Evolutionary conservation across 2,329 filamentous ascomycete genomes (phyloP), one percentile per base, ranked within the genome.

Genomic region (Scytalidium lignicola): DNA sequence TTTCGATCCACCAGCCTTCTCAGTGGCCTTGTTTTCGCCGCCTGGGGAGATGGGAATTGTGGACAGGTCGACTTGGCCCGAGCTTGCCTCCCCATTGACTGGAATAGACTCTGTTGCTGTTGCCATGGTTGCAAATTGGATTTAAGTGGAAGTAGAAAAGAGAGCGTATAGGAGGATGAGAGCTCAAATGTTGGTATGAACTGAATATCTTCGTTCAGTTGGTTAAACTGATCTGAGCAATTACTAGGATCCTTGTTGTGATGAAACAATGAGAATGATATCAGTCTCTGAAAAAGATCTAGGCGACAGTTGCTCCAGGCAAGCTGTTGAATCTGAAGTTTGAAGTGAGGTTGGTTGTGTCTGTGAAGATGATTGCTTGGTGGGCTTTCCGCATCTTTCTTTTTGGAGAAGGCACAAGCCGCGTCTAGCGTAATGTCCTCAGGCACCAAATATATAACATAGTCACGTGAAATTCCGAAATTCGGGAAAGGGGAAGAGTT

Each of bases 21-120:
- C 60, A 22, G 58, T 73, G 50, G 75, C 71, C 51, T 75, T 65
- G 64, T 79, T 79, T 59, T 79, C 78, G 56, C 85, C 81, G 55
- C 75, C 77, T 46, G 81, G 82, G 46, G 80, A 83, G 67, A 86
- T 79, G 59, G 82, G 82, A 51, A 86, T 85, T 46, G 82, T 85
- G 51, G 80, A 82, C 53, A 85, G 74, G 58, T 86, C 82, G 67
- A 85, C 82, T 66, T 82, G 82, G 62, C 79, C 55, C 21, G 57
- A 49, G 15, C 55, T 54, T 12, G 44, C 45, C 28, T 52, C 53
- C 41, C 46, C 51, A 50, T 52, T 53, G 40, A 47, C 43, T 17
- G 58, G 53, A 23, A 55, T 48, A 50, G 54, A 46, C 23, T 57
- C 52, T 43, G 53, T 52, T 41, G 55, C 57, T n/a, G 59, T 48